Conservation (phyloP, 768 basidiomycete genomes). For the Neoboletus subvelutipes region DNA sequence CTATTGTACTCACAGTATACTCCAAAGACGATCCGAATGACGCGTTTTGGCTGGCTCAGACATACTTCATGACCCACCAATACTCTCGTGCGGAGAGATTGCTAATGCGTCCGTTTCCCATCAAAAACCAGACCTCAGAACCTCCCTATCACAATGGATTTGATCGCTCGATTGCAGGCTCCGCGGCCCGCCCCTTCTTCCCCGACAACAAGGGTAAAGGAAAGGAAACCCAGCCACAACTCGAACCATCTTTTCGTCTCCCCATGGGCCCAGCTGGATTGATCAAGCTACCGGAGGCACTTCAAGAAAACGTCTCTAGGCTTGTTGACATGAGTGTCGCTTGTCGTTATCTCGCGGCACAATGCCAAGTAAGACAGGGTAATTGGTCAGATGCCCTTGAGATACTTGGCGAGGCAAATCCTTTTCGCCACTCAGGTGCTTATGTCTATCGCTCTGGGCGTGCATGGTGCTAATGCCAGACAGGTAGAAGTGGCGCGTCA, state of each 20-base stretch:
- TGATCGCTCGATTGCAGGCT: constrained; percentile 14
- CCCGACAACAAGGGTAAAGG: constrained; percentile 57
- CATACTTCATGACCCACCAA: constrained; percentile 93
- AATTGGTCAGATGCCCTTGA: constrained; percentile 92
- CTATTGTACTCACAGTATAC: constrained; percentile 1
- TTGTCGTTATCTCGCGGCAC: constrained; percentile 94
- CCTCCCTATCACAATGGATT: constrained; percentile 28
- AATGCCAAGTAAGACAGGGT: constrained; percentile 89
- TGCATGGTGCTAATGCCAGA: constrained; percentile 10
- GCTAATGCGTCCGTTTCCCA: constrained; percentile 82
- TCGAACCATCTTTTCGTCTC: constrained; percentile 48
- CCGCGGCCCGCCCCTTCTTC: constrained; percentile 44
- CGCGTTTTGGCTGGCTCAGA: constrained; percentile 99
- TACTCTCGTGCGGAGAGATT: constrained; percentile 93
- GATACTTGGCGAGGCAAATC: constrained; percentile 91
- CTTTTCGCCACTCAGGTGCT: constrained; percentile 72
- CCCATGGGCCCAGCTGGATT: constrained; percentile 73
- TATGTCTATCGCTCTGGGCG: neutral
- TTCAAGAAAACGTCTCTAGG: constrained; percentile 65
- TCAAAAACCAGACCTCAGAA: constrained; percentile 42
- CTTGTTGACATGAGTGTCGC: constrained; percentile 94
- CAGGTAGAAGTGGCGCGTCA: constrained; percentile 65
- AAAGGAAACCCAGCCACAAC: constrained; percentile 47
- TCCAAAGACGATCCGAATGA: constrained; percentile 88
- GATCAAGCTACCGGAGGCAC: constrained; percentile 64